Evolutionary conservation across 257 asterid species (phyloP), one percentile per base, ranked within the genome.

Genomic region (Osmanthus fragrans): DNA sequence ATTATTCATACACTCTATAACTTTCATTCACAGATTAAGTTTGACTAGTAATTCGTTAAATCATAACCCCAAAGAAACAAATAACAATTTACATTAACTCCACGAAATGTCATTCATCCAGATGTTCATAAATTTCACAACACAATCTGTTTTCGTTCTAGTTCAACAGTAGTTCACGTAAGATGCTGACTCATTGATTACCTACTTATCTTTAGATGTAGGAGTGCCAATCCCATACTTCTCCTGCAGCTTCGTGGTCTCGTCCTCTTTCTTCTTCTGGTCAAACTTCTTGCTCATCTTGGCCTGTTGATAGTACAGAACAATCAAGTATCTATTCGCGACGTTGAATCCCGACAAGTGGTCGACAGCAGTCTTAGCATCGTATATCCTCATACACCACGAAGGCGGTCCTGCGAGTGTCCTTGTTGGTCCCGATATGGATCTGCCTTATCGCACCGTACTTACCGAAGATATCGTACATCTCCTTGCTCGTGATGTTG

Each of bases 201-300:
- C 64, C 80, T 79, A 92, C 88, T 85, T 88, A 84, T 89, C 98
- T 88, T 85, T 88, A 51, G 90, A 63, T 21, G 82, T 83, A 29
- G 90, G 90, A 39, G 90, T 86, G 1, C 73, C 77, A 58, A 94
- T 79, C 2, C 97, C 98, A 45, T 94, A 91, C 85, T 88, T 94
- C 83, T 94, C 98, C 87, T 94, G 97, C 25, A 94, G 86, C 96
- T 79, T 92, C 75, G 81, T 84, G 76, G 92, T 83, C 87, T 94
- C 97, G 5, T 92, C 98, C 79, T 94, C 98, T 87, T 94, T 91
- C 89, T 94, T 92, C 92, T 81, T 94, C 89, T 87, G 94, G 72
- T 94, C 97, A 74, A 90, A 91, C 80, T 94, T 94, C 92, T 94
- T 94, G 71, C 93, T 92, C 98, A 94, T 94, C 92, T 94, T 94